Evolutionary conservation across 768 basidiomycete genomes (phyloP), one percentile per base, ranked within the genome.

Genomic region (Multifurca ochricompacta): DNA sequence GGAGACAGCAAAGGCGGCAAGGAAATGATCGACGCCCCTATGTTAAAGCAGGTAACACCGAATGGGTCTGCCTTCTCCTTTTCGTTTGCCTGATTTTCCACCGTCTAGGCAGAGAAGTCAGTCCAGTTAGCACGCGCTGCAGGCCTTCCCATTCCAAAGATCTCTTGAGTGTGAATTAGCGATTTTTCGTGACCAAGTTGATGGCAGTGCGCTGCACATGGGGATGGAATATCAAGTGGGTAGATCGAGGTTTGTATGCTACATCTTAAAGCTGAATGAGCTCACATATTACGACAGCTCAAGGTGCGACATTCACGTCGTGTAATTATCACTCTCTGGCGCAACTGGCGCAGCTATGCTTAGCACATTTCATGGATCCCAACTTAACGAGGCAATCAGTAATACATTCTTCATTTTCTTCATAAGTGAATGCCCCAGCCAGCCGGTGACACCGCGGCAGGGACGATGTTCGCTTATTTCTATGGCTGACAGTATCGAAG

Each of bases 1-100:
- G 70, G 73, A 19, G 76, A 73, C 39, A 74, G 75, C 3, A 66
- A 65, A 14, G 73, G 68, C 35, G 68, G 74, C 14, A 82, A 80
- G 44, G 82, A 85, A 64, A 93, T 94, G 91, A 85, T 94, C 32
- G 91, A 95, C 67, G 87, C 87, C 7, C 91, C 91, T 0, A 91
- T 95, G 85, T 72, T 94, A 39, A 87, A 88, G 66, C 88, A 89
- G 77, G 84, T 79, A 54, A 53, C 69, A 59, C 8, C 28, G n/a
- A 16, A 27, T n/a, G 3, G 18, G 32, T 25, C 9, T 21, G 21
- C n/a, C n/a, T 48, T 19, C 21, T 31, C 6, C 4, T 41, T 34
- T 44, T 37, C 39, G 6, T 37, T 46, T 19, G 14, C 18, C 30
- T 39, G 19, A 42, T 19, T 41, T 13, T 27, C 30, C 1, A 25